Evolutionary conservation across 306 rosid genomes (phyloP), one percentile per base, ranked within the genome.

Genomic region (Rosa lucieae): DNA sequence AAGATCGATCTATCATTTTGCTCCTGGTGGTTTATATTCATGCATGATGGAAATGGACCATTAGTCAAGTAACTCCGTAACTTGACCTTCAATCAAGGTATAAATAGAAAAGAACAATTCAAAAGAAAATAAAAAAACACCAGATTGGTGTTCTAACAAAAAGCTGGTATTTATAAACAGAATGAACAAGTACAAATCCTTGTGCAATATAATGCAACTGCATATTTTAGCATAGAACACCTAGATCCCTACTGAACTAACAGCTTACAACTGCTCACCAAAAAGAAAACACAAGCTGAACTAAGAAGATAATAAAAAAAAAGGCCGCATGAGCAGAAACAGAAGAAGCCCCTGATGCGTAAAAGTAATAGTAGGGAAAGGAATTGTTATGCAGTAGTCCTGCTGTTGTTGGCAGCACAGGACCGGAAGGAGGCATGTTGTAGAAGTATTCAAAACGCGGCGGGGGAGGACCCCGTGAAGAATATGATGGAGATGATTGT

Each of bases 321-420:
- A 74, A 14, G 35, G 81, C 32, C 32, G 32, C 81, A 69, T 76
- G 78, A 46, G 47, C n/a, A 14, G 83, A 75, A 67, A 46, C 70
- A 58, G 88, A 87, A 70, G 93, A 70, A 58, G 91, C 88, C 5
- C 47, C 59, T 0, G 97, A 89, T 55, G 92, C 75, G 39, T 87
- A 87, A 43, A 76, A 84, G 29, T 92, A 90, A 77, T 92, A 87
- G 78, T 87, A 90, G 20, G 95, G 95, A 74, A 84, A 83, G 26
- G 89, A 75, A 70, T 81, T 81, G 78, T 85, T 90, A 63, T 81
- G 87, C 3, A 86, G 84, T 74, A 85, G 82, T 37, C 84, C 89
- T 37, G 81, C 52, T 21, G 87, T 83, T 53, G 84, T 67, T 43
- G 85, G 89, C 12, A 83, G 82, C 71, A 63, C 62, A 1, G 83